A percentile compares a stretch with the other conserved stretches of the same genome.
Conservation (phyloP, 495 filamentous ascomycete genomes). For the Hypoxylon perforatum region DNA sequence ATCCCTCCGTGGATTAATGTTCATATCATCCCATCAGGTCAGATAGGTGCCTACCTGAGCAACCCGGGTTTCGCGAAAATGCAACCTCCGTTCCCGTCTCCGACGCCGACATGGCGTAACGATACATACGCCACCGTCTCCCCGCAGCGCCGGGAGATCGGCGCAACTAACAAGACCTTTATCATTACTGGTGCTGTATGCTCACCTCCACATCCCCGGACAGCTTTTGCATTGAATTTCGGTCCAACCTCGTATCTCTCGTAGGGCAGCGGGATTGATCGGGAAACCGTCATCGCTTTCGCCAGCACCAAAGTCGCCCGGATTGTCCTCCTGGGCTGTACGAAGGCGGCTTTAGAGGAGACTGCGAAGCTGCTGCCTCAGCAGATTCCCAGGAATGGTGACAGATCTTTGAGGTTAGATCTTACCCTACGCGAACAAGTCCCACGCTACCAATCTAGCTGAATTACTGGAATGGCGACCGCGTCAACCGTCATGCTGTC, state of each 20-base stretch:
- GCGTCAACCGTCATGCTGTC: conserved; percentile 32
- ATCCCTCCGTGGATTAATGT: too few relatives aligned
- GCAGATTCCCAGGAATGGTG: conserved; percentile 50
- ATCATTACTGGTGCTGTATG: conserved; percentile 60
- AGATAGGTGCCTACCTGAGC: too few relatives aligned
- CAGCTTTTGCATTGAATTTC: too few relatives aligned
- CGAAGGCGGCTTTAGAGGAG: conserved; percentile 12
- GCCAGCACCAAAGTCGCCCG: conserved; percentile 46
- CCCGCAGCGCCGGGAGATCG: conserved; percentile 53
- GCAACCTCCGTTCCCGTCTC: conserved; percentile 26
- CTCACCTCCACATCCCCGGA: not conserved
- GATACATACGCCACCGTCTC: conserved; percentile 56
- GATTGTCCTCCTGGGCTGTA: conserved; percentile 42
- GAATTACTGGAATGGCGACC: conserved; percentile 32
- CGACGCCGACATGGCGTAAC: conserved; percentile 46
- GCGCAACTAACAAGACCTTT: conserved; percentile 54
- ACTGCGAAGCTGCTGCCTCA: conserved; percentile 11
- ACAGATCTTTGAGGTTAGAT: conserved; percentile 49
- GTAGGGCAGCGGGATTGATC: conserved; percentile 52
- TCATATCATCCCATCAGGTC: too few relatives aligned
- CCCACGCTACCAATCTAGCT: conserved; percentile 49
- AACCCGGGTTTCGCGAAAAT: not conserved
- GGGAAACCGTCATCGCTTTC: conserved; percentile 45
- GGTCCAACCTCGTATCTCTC: conserved; percentile 30
- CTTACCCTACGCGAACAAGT: conserved; percentile 30